phyloP scores from a whole-genome alignment of 345 rosid species.

The Rubroshorea leprosula region DNA sequence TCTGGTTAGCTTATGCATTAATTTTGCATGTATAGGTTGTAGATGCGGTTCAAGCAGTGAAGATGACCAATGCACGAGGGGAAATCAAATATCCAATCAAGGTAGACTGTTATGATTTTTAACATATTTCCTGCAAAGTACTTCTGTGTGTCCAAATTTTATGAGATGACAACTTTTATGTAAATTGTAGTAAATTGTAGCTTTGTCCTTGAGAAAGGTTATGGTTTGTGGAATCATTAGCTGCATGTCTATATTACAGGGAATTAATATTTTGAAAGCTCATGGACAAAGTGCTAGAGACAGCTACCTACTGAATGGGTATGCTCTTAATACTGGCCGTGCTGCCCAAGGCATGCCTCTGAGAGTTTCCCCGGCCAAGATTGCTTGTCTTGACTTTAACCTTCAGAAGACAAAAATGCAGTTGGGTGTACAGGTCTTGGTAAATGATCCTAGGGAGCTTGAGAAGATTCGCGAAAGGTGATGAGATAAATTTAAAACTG shows the following conservation, averaged over 20 bases:
- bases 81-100: conserved; percentile 92
- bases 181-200: background rate
- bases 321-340: conserved; percentile 88
- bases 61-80: conserved; percentile 85
- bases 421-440: conserved; percentile 90
- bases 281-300: conserved; percentile 94
- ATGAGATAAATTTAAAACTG: background rate
- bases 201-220: background rate
- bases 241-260: conserved; percentile 33
- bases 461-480: conserved; percentile 95
- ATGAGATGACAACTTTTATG: background rate
- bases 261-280: conserved; percentile 87
- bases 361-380: conserved; percentile 81
- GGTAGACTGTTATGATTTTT: conserved; percentile 33
- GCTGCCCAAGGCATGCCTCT: conserved; percentile 99
- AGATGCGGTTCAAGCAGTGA: conserved; percentile 76
- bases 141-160: conserved; percentile 5
- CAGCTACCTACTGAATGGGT: conserved; percentile 84
- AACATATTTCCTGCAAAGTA: background rate
- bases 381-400: conserved; percentile 95
- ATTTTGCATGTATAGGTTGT: conserved; percentile 49
- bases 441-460: conserved; percentile 94
- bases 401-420: conserved; percentile 97
- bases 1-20: conserved; percentile 1
- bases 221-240: background rate